Percentiles rank a stretch among this genome's conserved stretches.
Evolutionary conservation across 108 stramenopile species (phyloP).

Genomic region (Ochromonas danica): DNA sequence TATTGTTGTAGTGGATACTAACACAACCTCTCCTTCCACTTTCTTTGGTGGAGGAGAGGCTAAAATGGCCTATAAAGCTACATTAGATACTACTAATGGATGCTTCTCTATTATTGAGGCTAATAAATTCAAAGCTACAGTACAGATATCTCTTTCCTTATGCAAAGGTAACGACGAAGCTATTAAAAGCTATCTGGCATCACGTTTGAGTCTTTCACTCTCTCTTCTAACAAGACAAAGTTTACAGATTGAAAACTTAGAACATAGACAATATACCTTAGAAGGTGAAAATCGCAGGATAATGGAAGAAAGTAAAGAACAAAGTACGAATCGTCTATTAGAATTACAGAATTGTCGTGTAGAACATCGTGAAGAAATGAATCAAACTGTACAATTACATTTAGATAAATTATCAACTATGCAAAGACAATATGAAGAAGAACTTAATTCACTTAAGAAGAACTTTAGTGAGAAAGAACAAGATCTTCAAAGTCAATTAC

Average conservation of each 20-base stretch:
- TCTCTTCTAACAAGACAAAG: not conserved
- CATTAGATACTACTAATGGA: not conserved
- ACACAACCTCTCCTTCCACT: not conserved
- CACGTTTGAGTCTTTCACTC: not conserved
- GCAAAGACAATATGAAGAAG: not conserved
- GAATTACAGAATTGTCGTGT: too few species aligned
- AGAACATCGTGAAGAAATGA: not conserved
- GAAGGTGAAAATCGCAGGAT: too few species aligned
- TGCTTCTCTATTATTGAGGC: not conserved
- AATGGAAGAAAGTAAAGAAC: too few species aligned
- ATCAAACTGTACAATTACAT: not conserved
- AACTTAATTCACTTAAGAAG: not conserved
- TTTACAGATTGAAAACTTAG: not conserved
- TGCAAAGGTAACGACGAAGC: not conserved
- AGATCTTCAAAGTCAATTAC: too few species aligned
- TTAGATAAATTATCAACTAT: not conserved
- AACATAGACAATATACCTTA: not conserved
- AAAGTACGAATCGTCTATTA: not conserved
- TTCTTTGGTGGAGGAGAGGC: too few species aligned
- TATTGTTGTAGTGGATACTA: not conserved
- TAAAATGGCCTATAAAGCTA: too few species aligned
- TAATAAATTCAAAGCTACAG: not conserved
- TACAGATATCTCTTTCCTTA: not conserved
- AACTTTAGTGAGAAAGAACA: too few species aligned
- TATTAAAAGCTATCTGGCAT: not conserved